phyloP scores from a whole-genome alignment of 208 protist species.

The Vickermania spadyakhi region DNA sequence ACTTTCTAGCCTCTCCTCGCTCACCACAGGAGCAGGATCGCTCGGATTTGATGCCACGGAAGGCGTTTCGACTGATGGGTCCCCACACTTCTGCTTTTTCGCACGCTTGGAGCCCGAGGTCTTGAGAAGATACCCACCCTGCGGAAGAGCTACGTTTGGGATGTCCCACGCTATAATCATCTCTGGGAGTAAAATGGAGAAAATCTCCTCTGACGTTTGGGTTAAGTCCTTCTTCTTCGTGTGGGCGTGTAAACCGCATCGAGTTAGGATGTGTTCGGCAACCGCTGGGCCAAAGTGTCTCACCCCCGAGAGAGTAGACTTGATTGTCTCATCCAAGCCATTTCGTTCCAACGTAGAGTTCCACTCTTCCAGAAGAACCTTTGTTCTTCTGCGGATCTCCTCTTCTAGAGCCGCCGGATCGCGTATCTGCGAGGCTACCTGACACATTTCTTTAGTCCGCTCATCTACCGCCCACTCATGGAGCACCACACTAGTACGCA shows the following conservation, averaged over 20 bases:
- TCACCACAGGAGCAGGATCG: not conserved
- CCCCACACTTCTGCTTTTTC: conserved; percentile 3
- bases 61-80: not conserved
- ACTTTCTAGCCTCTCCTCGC: too few relatives aligned
- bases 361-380: conserved; percentile 33
- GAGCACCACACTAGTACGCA: conserved; percentile 6
- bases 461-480: not conserved
- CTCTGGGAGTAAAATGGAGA: conserved; percentile 27
- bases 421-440: not conserved
- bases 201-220: conserved; percentile 16
- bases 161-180: conserved; percentile 51
- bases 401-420: not conserved
- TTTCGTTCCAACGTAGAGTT: conserved; percentile 28
- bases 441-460: not conserved
- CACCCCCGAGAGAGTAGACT: conserved; percentile 41
- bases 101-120: conserved; percentile 9
- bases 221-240: conserved; percentile 21
- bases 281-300: conserved; percentile 64
- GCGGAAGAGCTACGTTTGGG: conserved; percentile 22
- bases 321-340: conserved; percentile 29
- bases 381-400: conserved; percentile 10
- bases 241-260: conserved; percentile 19
- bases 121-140: conserved; percentile 56
- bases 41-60: not conserved
- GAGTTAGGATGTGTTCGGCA: conserved; percentile 62